phyloP scores from a whole-genome alignment of 352 stramenopile genomes.

The Plasmopara viticola region DNA sequence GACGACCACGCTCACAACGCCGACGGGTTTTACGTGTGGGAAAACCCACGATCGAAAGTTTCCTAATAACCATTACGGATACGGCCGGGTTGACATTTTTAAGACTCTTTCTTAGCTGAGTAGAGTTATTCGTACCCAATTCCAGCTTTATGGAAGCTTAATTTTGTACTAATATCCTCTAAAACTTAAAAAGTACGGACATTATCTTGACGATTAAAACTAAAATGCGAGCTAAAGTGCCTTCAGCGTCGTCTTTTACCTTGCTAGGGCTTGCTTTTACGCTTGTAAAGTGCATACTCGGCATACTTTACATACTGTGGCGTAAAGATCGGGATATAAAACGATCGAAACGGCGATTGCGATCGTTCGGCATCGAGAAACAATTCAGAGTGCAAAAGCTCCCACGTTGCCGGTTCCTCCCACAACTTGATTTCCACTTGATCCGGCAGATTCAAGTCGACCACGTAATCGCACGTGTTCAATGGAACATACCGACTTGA shows the following conservation, averaged over 20 bases:
- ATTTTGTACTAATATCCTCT: too few species aligned
- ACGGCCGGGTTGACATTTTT: constrained; percentile 41
- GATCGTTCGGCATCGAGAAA: constrained; percentile 66
- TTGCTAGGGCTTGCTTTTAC: constrained; percentile 18
- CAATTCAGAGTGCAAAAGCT: constrained; percentile 37
- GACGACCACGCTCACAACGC: constrained; percentile 21
- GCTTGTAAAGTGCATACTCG: constrained; percentile 67
- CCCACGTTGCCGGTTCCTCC: constrained; percentile 44
- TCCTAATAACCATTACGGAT: constrained; percentile 59
- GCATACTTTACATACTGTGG: constrained; percentile 43
- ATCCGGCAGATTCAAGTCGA: constrained; percentile 74
- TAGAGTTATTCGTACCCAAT: not conserved
- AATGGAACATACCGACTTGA: constrained; percentile 78
- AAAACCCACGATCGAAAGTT: constrained; percentile 32
- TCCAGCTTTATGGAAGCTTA: too few species aligned
- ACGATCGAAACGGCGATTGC: constrained; percentile 55
- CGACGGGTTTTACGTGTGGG: constrained; percentile 33
- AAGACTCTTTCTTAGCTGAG: constrained; percentile 24
- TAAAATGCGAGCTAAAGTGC: too few species aligned
- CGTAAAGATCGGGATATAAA: constrained; percentile 73
- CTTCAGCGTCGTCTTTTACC: not conserved
- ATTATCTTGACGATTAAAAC: too few species aligned
- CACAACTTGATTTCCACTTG: constrained; percentile 68
- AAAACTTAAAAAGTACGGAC: too few species aligned
- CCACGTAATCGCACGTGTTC: constrained; percentile 81